Percentiles rank a stretch among this genome's conserved stretches.
Conservation (phyloP, 2,329 filamentous ascomycete genomes). For the Bipolaris oryzae region DNA sequence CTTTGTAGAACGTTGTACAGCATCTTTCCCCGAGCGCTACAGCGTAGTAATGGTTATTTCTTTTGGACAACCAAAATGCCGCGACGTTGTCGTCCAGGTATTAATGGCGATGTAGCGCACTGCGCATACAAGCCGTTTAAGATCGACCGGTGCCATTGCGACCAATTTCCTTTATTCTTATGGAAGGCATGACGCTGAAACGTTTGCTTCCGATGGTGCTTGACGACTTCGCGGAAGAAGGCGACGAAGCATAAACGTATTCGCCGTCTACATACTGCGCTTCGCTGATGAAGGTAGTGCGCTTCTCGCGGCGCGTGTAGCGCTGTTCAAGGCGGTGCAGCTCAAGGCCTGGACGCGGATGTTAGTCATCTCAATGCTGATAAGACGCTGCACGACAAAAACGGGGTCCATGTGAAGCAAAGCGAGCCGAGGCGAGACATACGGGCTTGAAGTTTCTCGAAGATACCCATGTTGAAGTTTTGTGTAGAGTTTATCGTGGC, state of each 20-base stretch:
- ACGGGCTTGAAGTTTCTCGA: slow-evolving; percentile 51
- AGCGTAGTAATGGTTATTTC: too few species aligned
- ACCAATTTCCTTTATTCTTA: slow-evolving; percentile 42
- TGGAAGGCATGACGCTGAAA: slow-evolving; percentile 44
- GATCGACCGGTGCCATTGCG: slow-evolving; percentile 36
- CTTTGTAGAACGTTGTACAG: too few species aligned
- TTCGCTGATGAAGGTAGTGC: slow-evolving; percentile 86
- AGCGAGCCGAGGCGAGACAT: slow-evolving; percentile 24
- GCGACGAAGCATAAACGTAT: slow-evolving; percentile 72
- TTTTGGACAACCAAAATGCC: too few species aligned
- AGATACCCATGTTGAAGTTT: slow-evolving; percentile 44
- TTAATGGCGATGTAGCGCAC: too few species aligned
- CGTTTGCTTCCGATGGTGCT: slow-evolving; percentile 36
- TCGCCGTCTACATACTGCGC: slow-evolving; percentile 95
- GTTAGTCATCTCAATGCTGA: slow-evolving; percentile 11
- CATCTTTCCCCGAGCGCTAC: too few species aligned
- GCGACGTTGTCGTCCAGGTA: too few species aligned
- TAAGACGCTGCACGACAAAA: slow-evolving; percentile 3
- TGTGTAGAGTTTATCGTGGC: slow-evolving; percentile 9
- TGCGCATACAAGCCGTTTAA: slow-evolving; percentile 10
- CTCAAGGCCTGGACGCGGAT: slow-evolving; percentile 68
- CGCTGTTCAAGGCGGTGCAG: slow-evolving; percentile 94
- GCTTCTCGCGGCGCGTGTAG: slow-evolving; percentile 89
- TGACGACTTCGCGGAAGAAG: slow-evolving; percentile 40
- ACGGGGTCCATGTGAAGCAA: slow-evolving; percentile 3